A percentile compares a stretch with the other conserved stretches of the same genome.
Evolutionary conservation across 2,329 filamentous ascomycete genomes (phyloP).

Genomic region (Hypoxylon sp.): DNA sequence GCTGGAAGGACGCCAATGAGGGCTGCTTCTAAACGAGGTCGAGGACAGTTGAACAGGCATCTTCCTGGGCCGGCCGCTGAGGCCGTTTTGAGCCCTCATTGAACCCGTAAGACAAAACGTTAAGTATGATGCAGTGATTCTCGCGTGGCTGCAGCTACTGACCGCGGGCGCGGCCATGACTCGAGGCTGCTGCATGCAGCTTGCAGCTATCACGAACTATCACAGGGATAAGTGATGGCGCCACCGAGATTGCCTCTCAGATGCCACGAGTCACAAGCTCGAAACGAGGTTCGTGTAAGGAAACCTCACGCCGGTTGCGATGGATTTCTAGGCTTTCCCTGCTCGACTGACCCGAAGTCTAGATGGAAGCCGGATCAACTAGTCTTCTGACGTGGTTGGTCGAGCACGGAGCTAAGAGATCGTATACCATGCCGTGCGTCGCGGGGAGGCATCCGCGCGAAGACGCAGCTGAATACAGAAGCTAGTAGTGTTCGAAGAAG

Average conservation of each 20-base stretch:
- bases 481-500: conserved; percentile 4
- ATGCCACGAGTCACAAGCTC: conserved; percentile 10
- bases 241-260: conserved; percentile 1
- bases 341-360: not conserved
- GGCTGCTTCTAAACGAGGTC: conserved; percentile 19
- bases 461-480: not conserved
- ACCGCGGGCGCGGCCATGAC: conserved; percentile 3
- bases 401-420: conserved; percentile 7
- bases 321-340: not conserved
- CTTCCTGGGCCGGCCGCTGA: conserved; percentile 3
- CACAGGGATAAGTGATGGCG: not conserved
- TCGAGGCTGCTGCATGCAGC: conserved; percentile 21
- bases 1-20: conserved; percentile 21
- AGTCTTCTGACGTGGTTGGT: not conserved
- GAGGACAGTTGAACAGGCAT: conserved; percentile 16
- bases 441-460: not conserved
- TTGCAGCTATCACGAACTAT: conserved; percentile 3
- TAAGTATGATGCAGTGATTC: conserved; percentile 19
- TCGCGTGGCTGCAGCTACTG: conserved; percentile 34
- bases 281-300: not conserved
- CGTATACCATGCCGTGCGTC: conserved; percentile 10
- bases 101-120: conserved; percentile 29
- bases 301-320: not conserved
- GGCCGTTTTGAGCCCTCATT: not conserved
- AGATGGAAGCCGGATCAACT: not conserved